Base-by-base conservation (phyloP, 2,329 filamentous ascomycete species). In the Nemania sp. region DNA sequence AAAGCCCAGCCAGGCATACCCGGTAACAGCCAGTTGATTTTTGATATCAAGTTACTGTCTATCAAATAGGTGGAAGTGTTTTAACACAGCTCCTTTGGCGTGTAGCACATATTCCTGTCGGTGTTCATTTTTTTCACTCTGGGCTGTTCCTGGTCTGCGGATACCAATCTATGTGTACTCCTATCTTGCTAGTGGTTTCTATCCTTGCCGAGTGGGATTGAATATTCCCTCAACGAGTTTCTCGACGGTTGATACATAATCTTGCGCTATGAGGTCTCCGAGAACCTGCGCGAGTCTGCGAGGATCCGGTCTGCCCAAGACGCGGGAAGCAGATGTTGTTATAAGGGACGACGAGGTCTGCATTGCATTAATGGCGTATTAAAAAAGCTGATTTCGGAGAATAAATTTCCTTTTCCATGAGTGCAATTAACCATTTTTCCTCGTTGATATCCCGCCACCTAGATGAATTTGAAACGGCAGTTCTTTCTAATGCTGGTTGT, bases 41-140 rank as follows among this genome's bases (percentile, higher is more conserved):
- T 99, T 81, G 97, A 99, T 80, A 87, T 96, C 77, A 96, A 95
- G 87, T 85, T 94, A 62, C 84, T 95, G 62, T 90, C 92, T 82
- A 93, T 94, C 82, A 94, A 94, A 86, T 94, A 90, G 85, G 82
- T 38, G 47, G 41, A 27, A 27, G 20, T 32, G 29, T 35, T 67
- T 60, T 47, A 43, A 64, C 60, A 54, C 32, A 45, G 41, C 53
- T 22, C 15, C 56, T 54, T 64, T 47, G 64, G 41, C 57, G 49
- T 45, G 47, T 45, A 26, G 64, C 60, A 61, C 53, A 62, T 47
- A 47, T 43, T 63, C 47, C 32, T 41, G 24, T 55, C 29, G 27
- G 55, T 49, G 53, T 64, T 60, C 41, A 41, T 54, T 29, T 57
- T 60, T 64, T 64, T 47, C 24, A 45, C 47, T 22, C 47, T 53